A percentile compares a stretch with the other conserved stretches of the same genome.
These are phyloP conservation scores for Lactarius evosmus DNA, from an alignment of 768 basidiomycete species.

Conservation along the genomic window DNA sequence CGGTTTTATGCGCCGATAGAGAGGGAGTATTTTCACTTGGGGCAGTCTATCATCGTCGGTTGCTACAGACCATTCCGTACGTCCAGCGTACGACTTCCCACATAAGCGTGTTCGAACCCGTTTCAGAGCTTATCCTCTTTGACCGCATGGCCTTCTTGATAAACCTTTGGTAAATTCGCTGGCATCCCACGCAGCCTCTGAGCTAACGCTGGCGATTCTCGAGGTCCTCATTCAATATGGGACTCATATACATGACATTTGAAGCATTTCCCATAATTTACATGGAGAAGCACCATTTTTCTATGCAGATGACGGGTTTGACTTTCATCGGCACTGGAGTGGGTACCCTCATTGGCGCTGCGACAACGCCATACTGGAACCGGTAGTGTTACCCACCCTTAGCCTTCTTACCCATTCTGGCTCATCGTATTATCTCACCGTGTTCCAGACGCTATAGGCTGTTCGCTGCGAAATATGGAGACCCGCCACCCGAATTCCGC, in stretches of 20 bases:
- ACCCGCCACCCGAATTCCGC: conserved; percentile 14
- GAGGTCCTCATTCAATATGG: conserved; percentile 42
- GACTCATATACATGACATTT: conserved; percentile 47
- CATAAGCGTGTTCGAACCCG: not conserved
- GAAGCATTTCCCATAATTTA: conserved; percentile 60
- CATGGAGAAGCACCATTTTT: conserved; percentile 47
- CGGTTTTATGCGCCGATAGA: conserved; percentile 62
- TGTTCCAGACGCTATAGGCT: conserved; percentile 7
- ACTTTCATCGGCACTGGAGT: conserved; percentile 52
- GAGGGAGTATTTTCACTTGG: conserved; percentile 42
- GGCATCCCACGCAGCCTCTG: conserved; percentile 1
- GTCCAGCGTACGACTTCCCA: conserved; percentile 31
- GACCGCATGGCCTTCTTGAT: conserved; percentile 76
- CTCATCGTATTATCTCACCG: too few relatives aligned
- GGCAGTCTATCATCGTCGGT: conserved; percentile 50
- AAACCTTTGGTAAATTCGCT: conserved; percentile 59
- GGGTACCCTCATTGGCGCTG: conserved; percentile 43
- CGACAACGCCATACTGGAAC: conserved; percentile 47
- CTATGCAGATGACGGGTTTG: conserved; percentile 47
- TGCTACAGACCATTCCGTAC: conserved; percentile 72
- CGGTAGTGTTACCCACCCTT: conserved; percentile 24
- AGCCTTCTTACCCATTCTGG: not conserved
- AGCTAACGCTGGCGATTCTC: not conserved
- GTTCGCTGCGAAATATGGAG: not conserved
- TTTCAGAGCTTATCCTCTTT: conserved; percentile 54